Percentiles rank a stretch among this genome's conserved stretches.
phyloP scores from a whole-genome alignment of 2,329 filamentous ascomycete genomes.

The Epicoccum sorghinum region DNA sequence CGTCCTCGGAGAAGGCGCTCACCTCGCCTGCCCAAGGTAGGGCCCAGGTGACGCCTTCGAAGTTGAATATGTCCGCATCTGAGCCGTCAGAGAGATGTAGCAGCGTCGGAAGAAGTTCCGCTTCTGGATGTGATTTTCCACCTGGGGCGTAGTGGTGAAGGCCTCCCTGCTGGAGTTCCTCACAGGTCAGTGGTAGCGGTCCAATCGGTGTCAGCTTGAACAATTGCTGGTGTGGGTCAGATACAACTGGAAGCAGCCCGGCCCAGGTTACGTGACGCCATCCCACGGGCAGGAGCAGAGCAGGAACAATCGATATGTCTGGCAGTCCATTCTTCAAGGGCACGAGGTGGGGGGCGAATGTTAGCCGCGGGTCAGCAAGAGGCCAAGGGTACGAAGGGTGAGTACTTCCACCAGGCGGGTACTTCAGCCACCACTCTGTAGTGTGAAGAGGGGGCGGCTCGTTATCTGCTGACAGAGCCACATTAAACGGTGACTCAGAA shows the following conservation, averaged over 20 bases:
- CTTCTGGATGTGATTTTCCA: constrained; percentile 23
- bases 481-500: constrained; percentile 6
- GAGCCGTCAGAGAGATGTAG: constrained; percentile 21
- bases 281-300: constrained; percentile 13
- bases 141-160: constrained; percentile 24
- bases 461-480: not conserved
- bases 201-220: constrained; percentile 32
- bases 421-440: constrained; percentile 20
- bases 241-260: constrained; percentile 22
- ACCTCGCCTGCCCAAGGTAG: constrained; percentile 6
- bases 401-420: constrained; percentile 25
- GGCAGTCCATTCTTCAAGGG: constrained; percentile 25
- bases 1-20: not conserved
- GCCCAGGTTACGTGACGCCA: constrained; percentile 27
- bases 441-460: constrained; percentile 13
- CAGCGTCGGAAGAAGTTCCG: constrained; percentile 16
- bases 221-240: constrained; percentile 23
- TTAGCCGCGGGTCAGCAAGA: constrained; percentile 16
- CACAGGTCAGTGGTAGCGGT: constrained; percentile 23
- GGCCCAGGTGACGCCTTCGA: constrained; percentile 18
- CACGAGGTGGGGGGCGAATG: constrained; percentile 18
- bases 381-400: constrained; percentile 29
- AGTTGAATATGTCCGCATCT: constrained; percentile 22
- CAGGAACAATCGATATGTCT: constrained; percentile 1
- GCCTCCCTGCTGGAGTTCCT: constrained; percentile 26